phyloP scores from a whole-genome alignment of 306 rosid genomes.

The Pterocarpus santalinus region DNA sequence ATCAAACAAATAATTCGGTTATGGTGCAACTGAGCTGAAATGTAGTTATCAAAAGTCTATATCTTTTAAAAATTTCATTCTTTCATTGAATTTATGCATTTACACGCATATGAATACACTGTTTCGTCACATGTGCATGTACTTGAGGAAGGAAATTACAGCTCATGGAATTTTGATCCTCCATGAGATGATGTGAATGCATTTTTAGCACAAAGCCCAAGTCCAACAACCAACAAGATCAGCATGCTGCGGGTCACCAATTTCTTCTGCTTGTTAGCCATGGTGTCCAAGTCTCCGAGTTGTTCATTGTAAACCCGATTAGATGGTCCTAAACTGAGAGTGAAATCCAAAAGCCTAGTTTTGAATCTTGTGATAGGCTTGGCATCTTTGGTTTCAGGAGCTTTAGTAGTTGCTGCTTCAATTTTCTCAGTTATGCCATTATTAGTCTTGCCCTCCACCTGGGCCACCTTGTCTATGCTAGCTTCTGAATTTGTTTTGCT shows the following conservation, averaged over 20 bases:
- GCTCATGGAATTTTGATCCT: conserved; percentile 44
- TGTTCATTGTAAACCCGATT: conserved; percentile 28
- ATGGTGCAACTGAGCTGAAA: conserved; percentile 1
- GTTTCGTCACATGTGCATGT: conserved; percentile 5
- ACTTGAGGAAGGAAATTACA: conserved; percentile 34
- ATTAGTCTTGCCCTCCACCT: conserved; percentile 12
- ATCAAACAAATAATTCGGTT: conserved; percentile 7
- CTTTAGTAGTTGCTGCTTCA: conserved; percentile 17
- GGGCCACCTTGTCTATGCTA: conserved; percentile 18
- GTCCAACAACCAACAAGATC: conserved; percentile 46
- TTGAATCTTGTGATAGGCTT: conserved; percentile 38
- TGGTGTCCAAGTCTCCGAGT: background rate
- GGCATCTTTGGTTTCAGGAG: conserved; percentile 32
- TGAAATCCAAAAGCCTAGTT: conserved; percentile 51
- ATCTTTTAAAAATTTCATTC: background rate
- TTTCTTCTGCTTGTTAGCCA: conserved; percentile 50
- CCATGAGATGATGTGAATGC: conserved; percentile 29
- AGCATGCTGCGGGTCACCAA: conserved; percentile 54
- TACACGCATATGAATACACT: conserved; percentile 4
- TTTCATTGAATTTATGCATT: conserved; percentile 42
- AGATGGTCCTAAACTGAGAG: conserved; percentile 36
- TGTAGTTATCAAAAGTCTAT: conserved; percentile 30
- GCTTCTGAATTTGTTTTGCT: conserved; percentile 30
- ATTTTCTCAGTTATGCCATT: conserved; percentile 38
- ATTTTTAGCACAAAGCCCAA: conserved; percentile 52